These are phyloP conservation scores for Ligustrum vulgare DNA, from an alignment of 257 asterid genomes.

Conservation along the genomic window DNA sequence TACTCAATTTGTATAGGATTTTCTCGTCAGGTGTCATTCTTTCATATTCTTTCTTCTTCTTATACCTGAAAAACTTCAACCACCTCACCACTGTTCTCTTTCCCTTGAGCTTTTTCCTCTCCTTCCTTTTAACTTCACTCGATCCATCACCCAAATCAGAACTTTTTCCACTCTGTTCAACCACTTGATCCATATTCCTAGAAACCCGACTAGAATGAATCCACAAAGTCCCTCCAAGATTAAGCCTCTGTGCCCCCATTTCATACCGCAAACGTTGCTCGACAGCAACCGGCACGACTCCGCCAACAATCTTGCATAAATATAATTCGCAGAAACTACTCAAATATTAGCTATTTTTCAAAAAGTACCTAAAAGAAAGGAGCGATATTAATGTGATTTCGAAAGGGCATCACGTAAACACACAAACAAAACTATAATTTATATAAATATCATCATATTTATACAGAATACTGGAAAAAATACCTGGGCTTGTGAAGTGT, in stretches of 20 bases:
- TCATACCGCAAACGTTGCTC: slow-evolving; percentile 26
- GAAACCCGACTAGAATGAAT: slow-evolving; percentile 45
- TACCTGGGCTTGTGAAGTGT: slow-evolving; percentile 44
- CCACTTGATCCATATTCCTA: slow-evolving; percentile 34
- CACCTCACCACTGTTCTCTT: slow-evolving; percentile 85
- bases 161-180: slow-evolving; percentile 33
- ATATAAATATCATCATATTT: background rate
- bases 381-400: background rate
- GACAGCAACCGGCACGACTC: slow-evolving; percentile 23
- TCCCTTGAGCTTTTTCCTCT: slow-evolving; percentile 87
- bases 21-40: slow-evolving; percentile 85
- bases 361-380: background rate
- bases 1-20: slow-evolving; percentile 61
- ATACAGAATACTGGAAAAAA: background rate
- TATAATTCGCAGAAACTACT: slow-evolving; percentile 33
- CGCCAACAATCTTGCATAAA: slow-evolving; percentile 38
- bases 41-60: slow-evolving; percentile 73
- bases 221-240: slow-evolving; percentile 38
- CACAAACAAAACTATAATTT: background rate
- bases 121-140: slow-evolving; percentile 40
- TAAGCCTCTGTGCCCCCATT: slow-evolving; percentile 26
- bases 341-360: slow-evolving; percentile 16
- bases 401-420: background rate
- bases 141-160: slow-evolving; percentile 33
- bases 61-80: slow-evolving; percentile 82